Evolutionary conservation across 805 yeast species (phyloP), one percentile per base, ranked within the genome.

Genomic region (Starmerella bombi): DNA sequence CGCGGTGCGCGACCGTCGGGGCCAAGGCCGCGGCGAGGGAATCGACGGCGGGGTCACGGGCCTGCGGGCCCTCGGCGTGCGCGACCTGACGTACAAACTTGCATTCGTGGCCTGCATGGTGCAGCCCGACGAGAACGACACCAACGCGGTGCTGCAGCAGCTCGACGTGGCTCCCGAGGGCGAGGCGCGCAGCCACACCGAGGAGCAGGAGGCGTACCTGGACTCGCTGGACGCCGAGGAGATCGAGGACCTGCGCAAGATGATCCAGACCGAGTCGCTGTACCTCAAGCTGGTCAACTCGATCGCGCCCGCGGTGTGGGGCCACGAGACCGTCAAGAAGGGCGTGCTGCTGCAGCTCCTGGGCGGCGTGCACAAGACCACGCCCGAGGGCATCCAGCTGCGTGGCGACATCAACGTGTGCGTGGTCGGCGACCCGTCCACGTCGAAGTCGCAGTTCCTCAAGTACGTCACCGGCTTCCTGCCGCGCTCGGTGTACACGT

Each of bases 331-430:
- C 4, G 79, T 88, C 45, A 88, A 91, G 59, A 91, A 88, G 62
- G 98, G 97, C 32, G 69, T 91, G 18, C 64, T 88, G 33, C 64
- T 88, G 40, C 97, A 88, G 63, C 65, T 88, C 55, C 67, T 88
- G 51, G 93, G 96, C 36, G 98, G 98, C 57, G 96, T 88, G 34
- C 98, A 88, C 62, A 88, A 88, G 59, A 69, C 73, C 42, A 88
- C 98, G 0, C 74, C 83, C 14, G 98, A 88, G 59, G 97, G 97
- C 21, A 88, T 88, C 51, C 79, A 85, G 52, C 69, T 88, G 48
- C 77, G 98, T 69, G 98, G 98, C 52, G 98, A 88, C 59, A 88
- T 88, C 56, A 88, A 88, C 58, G 79, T 88, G 33, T 88, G 98
- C 67, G 71, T 88, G 49, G 97, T 88, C 38, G 98, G 98, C 36